Percentiles rank a stretch among this genome's conserved stretches.
These are phyloP conservation scores for Thozetella sp. DNA, from an alignment of 495 filamentous ascomycete species.

Conservation along the genomic window DNA sequence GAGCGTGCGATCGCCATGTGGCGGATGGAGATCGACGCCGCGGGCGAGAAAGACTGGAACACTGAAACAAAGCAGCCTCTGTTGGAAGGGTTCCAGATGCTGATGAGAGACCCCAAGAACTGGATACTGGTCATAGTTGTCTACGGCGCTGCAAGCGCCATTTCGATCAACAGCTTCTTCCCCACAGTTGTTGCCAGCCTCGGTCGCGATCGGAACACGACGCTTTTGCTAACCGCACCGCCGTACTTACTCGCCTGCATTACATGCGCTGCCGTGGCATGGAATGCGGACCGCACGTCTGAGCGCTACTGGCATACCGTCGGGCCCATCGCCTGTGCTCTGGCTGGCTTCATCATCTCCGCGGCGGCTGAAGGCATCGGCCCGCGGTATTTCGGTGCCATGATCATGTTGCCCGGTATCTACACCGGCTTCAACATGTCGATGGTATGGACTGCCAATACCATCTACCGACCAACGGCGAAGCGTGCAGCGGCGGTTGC, in stretches of 20 bases:
- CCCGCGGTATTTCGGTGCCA: slow-evolving; percentile 59
- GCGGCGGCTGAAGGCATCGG: slow-evolving; percentile 56
- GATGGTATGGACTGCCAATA: slow-evolving; percentile 67
- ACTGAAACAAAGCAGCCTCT: slow-evolving; percentile 43
- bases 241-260: slow-evolving; percentile 65
- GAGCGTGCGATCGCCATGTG: slow-evolving; percentile 50
- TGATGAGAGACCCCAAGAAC: slow-evolving; percentile 47
- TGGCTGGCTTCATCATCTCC: slow-evolving; percentile 66
- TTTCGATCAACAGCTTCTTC: slow-evolving; percentile 21
- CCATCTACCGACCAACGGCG: slow-evolving; percentile 64
- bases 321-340: slow-evolving; percentile 58
- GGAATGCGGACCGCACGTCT: slow-evolving; percentile 65
- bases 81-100: slow-evolving; percentile 49
- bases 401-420: slow-evolving; percentile 62
- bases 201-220: slow-evolving; percentile 21
- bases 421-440: slow-evolving; percentile 60
- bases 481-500: slow-evolving; percentile 73
- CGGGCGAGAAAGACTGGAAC: slow-evolving; percentile 39
- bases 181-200: slow-evolving; percentile 19
- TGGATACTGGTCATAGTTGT: slow-evolving; percentile 41
- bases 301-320: slow-evolving; percentile 72
- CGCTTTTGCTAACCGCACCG: slow-evolving; percentile 67
- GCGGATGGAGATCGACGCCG: slow-evolving; percentile 38
- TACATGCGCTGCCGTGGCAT: slow-evolving; percentile 61
- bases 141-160: background rate